Percentiles rank a stretch among this genome's conserved stretches.
Conservation (phyloP, 495 filamentous ascomycete species). For the Trichoderma erinaceum region DNA sequence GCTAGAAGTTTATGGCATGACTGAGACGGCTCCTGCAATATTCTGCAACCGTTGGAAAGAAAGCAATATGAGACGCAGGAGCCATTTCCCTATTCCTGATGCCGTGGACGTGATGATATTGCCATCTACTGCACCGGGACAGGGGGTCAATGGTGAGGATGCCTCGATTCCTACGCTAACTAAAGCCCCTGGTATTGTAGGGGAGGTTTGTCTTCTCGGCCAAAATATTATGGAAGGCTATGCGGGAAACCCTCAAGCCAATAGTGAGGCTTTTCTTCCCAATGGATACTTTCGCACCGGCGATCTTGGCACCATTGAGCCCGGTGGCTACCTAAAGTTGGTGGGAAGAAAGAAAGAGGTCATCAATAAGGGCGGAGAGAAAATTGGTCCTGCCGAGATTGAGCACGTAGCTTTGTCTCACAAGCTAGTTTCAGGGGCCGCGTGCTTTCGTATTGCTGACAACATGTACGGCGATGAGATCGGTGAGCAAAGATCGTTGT, state of each 20-base stretch:
- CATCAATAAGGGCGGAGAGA: conserved; percentile 79
- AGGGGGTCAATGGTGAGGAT: conserved; percentile 27
- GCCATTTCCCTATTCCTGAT: conserved; percentile 47
- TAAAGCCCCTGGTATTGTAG: conserved; percentile 50
- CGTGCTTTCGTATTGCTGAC: conserved; percentile 70
- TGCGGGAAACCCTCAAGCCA: conserved; percentile 71
- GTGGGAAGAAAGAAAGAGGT: conserved; percentile 78
- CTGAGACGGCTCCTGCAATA: conserved; percentile 63
- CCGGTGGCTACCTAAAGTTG: conserved; percentile 69
- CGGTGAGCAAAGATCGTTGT: conserved; percentile 26
- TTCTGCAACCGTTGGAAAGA: neutral
- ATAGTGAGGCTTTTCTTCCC: conserved; percentile 54
- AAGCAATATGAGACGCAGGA: neutral
- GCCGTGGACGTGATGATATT: conserved; percentile 79
- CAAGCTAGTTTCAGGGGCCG: conserved; percentile 64
- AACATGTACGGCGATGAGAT: conserved; percentile 78
- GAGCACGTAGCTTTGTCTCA: conserved; percentile 69
- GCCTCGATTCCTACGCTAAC: conserved; percentile 53
- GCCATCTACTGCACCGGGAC: neutral
- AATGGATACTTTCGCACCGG: conserved; percentile 76
- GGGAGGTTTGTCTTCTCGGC: conserved; percentile 73
- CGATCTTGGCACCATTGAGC: conserved; percentile 70
- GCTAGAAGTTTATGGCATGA: conserved; percentile 88
- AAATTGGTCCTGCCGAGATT: conserved; percentile 76
- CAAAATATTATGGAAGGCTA: conserved; percentile 80